Conservation (phyloP, 805 yeast genomes). For the Phaffomyces opuntiae region DNA sequence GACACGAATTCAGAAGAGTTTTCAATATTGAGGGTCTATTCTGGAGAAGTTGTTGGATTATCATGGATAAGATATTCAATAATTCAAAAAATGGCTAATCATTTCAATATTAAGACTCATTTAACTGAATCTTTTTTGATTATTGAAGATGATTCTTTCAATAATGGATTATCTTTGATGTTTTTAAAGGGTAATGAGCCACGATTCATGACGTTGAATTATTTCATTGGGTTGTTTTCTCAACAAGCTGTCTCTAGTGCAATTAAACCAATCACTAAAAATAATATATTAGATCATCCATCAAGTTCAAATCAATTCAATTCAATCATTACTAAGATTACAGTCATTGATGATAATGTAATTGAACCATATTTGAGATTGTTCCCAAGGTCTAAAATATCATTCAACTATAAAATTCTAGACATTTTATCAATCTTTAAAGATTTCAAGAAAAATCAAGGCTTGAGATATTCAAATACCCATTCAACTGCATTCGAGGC, state of each 20-base stretch:
- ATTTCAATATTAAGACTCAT: slow-evolving; percentile 1
- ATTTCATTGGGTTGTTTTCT: background rate
- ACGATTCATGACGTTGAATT: slow-evolving; percentile 1
- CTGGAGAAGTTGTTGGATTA: slow-evolving; percentile 4
- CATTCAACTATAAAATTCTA: background rate
- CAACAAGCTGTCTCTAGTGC: background rate
- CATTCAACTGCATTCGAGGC: background rate
- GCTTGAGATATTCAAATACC: background rate
- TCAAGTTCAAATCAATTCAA: background rate
- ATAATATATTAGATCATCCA: background rate
- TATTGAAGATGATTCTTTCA: slow-evolving; percentile 3
- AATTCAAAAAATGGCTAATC: slow-evolving; percentile 5
- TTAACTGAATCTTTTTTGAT: slow-evolving; percentile 3
- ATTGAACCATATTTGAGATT: background rate
- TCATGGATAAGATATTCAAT: slow-evolving; percentile 1
- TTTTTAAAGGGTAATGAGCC: background rate
- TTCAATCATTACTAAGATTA: background rate
- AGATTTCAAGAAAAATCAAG: background rate
- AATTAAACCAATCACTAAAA: background rate
- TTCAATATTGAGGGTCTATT: slow-evolving; percentile 5
- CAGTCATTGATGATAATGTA: background rate
- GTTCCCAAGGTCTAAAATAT: background rate
- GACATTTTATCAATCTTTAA: background rate
- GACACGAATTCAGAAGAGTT: slow-evolving; percentile 1
- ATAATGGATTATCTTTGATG: slow-evolving; percentile 3